Percentiles rank a stretch among this genome's conserved stretches.
These are phyloP conservation scores for Gossypium davidsonii DNA, from an alignment of 441 rosid species.

Conservation along the genomic window DNA sequence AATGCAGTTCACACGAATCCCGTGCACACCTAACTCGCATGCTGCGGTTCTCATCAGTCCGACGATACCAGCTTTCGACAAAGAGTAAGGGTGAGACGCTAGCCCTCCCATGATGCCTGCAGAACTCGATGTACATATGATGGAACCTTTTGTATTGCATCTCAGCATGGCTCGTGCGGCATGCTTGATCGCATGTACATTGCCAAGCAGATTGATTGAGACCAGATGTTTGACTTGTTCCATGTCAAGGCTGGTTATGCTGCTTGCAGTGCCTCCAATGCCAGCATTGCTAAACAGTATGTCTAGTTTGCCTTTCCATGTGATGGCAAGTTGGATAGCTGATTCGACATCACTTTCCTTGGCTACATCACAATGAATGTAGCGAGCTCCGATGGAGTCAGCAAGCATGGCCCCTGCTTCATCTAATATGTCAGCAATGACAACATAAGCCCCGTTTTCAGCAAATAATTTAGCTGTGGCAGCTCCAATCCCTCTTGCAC, in stretches of 20 bases:
- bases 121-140: constrained; percentile 73
- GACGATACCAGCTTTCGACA: constrained; percentile 61
- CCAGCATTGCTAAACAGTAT: constrained; percentile 83
- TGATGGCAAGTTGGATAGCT: constrained; percentile 44
- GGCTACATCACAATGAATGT: constrained; percentile 65
- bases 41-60: constrained; percentile 56
- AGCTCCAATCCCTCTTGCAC: constrained; percentile 86
- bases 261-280: constrained; percentile 41
- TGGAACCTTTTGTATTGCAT: constrained; percentile 46
- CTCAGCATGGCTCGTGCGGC: constrained; percentile 64
- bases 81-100: constrained; percentile 60
- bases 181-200: constrained; percentile 64
- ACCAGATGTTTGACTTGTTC: constrained; percentile 33
- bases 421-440: constrained; percentile 68
- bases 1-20: constrained; percentile 69
- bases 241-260: constrained; percentile 52
- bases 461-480: constrained; percentile 64
- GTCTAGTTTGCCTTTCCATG: constrained; percentile 57
- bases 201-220: constrained; percentile 58
- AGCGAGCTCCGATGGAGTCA: constrained; percentile 49
- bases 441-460: constrained; percentile 60
- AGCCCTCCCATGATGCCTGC: constrained; percentile 71
- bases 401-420: constrained; percentile 48
- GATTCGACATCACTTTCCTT: constrained; percentile 60
- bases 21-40: constrained; percentile 58